Evolutionary conservation across 495 filamentous ascomycete species (phyloP), one percentile per base, ranked within the genome.

Genomic region (Aspergillus cavernicola): DNA sequence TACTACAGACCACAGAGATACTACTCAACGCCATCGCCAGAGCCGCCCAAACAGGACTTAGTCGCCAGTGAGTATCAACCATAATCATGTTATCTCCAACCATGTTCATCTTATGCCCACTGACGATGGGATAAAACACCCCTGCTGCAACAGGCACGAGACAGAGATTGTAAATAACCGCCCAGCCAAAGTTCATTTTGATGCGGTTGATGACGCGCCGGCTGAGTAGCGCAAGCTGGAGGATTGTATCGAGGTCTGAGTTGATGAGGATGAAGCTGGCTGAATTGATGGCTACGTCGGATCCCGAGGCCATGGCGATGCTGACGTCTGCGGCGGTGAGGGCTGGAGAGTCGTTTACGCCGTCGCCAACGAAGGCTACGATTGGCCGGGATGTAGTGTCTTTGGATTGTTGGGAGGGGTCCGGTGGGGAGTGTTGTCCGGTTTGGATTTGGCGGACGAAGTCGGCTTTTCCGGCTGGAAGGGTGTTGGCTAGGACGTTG

Each of bases 151-250:
- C 74, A 3, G 91, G 91, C n/a, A 96, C 66, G 4, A 88, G 82
- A 39, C 85, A 63, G 9, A 85, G 45, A 60, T 96, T 96, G 63
- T 96, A 96, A 3, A 95, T 69, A n/a, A 90, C 67, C 3, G 91
- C 91, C 91, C 91, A 96, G 23, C 67, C 80, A 65, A 96, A 96
- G 61, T 96, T 96, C 71, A 93, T 77, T 63, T 85, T 85, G 57
- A 96, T 86, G 13, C 91, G 75, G 28, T 80, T 70, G 62, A 96
- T 92, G 2, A 96, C 89, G 3, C 76, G 75, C 0, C 73, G 70
- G 50, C 83, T 86, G 35, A 96, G 81, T 31, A 85, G 72, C 0
- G 91, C 78, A 19, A 96, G 74, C 4, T 85, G 85, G 32, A 92
- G 75, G 47, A 96, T 77, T 0, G 86, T 75, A 35, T 70, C 68